A percentile compares a stretch with the other conserved stretches of the same genome.
phyloP scores from a whole-genome alignment of 2,329 filamentous ascomycete genomes.

The Fusarium euwallaceae region DNA sequence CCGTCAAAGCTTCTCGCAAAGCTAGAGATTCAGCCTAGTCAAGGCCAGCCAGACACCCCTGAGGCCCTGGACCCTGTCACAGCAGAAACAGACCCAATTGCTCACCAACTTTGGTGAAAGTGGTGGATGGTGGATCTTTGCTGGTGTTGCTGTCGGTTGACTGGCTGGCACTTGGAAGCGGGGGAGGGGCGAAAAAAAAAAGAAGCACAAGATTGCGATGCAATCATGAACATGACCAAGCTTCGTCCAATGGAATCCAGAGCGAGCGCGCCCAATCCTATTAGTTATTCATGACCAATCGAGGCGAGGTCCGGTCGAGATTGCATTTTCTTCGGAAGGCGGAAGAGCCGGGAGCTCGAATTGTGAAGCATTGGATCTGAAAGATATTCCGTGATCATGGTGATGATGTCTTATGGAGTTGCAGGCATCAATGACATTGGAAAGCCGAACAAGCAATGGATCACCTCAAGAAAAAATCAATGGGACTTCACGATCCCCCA shows the following conservation, averaged over 20 bases:
- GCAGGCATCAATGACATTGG: slow-evolving; percentile 13
- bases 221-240: slow-evolving; percentile 28
- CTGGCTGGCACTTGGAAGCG: slow-evolving; percentile 32
- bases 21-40: slow-evolving; percentile 11
- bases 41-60: not conserved
- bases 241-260: slow-evolving; percentile 27
- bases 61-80: slow-evolving; percentile 31
- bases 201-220: slow-evolving; percentile 26
- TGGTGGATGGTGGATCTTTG: slow-evolving; percentile 40
- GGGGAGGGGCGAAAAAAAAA: slow-evolving; percentile 35
- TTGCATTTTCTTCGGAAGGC: not conserved
- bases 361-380: slow-evolving; percentile 20
- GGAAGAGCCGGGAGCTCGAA: slow-evolving; percentile 3
- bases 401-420: slow-evolving; percentile 37
- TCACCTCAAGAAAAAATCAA: not conserved
- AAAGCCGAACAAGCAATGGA: slow-evolving; percentile 5
- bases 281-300: slow-evolving; percentile 7
- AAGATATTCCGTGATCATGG: slow-evolving; percentile 15
- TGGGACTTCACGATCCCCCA: not conserved
- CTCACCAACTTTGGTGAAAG: slow-evolving; percentile 25
- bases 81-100: slow-evolving; percentile 21
- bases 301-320: slow-evolving; percentile 2
- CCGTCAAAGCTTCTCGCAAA: slow-evolving; percentile 3
- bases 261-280: slow-evolving; percentile 11
- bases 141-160: slow-evolving; percentile 26